Base-by-base conservation (phyloP, 208 protist genomes). In the Phytomonas francai region DNA sequence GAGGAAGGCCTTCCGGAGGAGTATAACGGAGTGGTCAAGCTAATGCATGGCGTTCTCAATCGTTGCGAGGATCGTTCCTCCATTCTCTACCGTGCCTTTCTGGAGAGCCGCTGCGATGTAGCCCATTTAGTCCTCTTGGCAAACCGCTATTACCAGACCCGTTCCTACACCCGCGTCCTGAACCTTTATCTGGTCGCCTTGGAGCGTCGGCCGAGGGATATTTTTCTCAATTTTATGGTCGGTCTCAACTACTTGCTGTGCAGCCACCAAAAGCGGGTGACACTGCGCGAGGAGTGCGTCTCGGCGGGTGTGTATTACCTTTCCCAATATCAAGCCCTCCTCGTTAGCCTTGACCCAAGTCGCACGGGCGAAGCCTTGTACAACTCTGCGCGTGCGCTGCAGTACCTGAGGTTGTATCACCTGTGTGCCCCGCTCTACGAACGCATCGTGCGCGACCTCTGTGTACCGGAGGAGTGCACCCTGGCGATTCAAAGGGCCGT, bases 381-480 rank as follows among this genome's bases (percentile, higher is more conserved):
- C 80, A 96, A 96, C 81, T 72, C 78, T n/a, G 91, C 88, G 3
- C 75, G 88, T 42, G 82, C 82, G 27, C 64, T 93, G 32, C 91
- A 96, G 54, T 91, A 86, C 65, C 76, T 96, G 29, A 63, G 78
- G 34, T 59, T 92, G 63, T 71, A 79, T 51, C 74, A 92, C 60
- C 79, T 92, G 56, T 79, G 77, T 72, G 65, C 88, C 7, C 91
- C 88, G 33, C 74, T 96, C 16, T 96, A 96, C 73, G 80, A 91
- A 65, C 80, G 85, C 57, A 80, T 96, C 30, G 81, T 80, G 1
- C 78, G 79, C 34, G 74, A 87, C 36, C 78, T 92, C 54, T 57
- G 30, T 9, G 81, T 87, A 42, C 90, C 90, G 29, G 67, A 80
- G 29, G 62, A 83, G 67, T 95, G 90, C 68, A 80, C 81, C 27